phyloP scores from a whole-genome alignment of 1,284 basidiomycete species.

The Agaricales sp. region DNA sequence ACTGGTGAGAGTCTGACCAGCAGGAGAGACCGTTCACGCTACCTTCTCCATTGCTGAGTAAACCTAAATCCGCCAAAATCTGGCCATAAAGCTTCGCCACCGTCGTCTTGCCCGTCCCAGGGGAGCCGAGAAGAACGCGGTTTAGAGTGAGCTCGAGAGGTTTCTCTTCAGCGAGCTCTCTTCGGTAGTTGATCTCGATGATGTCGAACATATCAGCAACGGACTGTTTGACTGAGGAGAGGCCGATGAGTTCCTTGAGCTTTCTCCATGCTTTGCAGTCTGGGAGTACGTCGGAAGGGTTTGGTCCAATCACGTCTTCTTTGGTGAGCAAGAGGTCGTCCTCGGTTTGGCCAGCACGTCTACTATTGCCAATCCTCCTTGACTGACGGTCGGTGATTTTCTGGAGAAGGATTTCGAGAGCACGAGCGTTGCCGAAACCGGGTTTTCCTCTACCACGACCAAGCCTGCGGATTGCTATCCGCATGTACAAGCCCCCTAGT shows the following conservation, averaged over 20 bases:
- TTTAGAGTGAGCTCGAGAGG: slow-evolving; percentile 47
- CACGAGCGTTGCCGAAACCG: slow-evolving; percentile 61
- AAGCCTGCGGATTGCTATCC: slow-evolving; percentile 44
- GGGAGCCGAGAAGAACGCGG: slow-evolving; percentile 50
- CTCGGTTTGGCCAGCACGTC: slow-evolving; percentile 24
- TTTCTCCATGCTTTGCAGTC: slow-evolving; percentile 39
- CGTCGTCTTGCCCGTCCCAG: slow-evolving; percentile 61
- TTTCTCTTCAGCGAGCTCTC: slow-evolving; percentile 44
- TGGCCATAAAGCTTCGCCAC: slow-evolving; percentile 55
- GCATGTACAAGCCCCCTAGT: slow-evolving; percentile 37
- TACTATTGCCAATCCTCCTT: slow-evolving; percentile 28
- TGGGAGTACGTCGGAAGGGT: slow-evolving; percentile 38
- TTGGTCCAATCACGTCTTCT: slow-evolving; percentile 54
- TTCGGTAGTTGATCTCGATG: slow-evolving; percentile 42
- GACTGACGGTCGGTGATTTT: slow-evolving; percentile 41
- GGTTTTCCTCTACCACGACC: slow-evolving; percentile 39
- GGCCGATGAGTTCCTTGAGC: slow-evolving; percentile 42
- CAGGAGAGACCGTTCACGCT: slow-evolving; percentile 8
- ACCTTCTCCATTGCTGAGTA: slow-evolving; percentile 63
- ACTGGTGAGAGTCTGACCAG: background rate
- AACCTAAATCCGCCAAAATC: slow-evolving; percentile 45
- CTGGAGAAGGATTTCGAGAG: slow-evolving; percentile 38
- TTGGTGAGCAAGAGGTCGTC: slow-evolving; percentile 40
- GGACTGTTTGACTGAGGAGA: slow-evolving; percentile 45
- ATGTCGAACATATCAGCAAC: slow-evolving; percentile 35